phyloP scores from a whole-genome alignment of 1,139 yeast species.

The Candida sojae region DNA sequence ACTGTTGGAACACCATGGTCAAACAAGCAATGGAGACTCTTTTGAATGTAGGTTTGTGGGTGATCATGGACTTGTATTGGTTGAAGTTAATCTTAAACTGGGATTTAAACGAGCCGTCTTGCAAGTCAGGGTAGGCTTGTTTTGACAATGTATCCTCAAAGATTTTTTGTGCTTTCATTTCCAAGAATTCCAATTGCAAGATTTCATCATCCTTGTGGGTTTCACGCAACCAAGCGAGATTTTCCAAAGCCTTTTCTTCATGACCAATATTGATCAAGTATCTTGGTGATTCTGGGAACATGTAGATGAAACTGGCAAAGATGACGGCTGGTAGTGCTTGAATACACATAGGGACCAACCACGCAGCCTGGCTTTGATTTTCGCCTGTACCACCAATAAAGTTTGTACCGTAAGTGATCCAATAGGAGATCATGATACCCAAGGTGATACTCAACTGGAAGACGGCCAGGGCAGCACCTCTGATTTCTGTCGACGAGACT shows the following conservation, averaged over 20 bases:
- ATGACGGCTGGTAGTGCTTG: conserved; percentile 26
- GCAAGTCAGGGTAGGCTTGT: conserved; percentile 14
- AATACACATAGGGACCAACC: conserved; percentile 28
- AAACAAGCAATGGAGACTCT: conserved; percentile 64
- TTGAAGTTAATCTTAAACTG: conserved; percentile 13
- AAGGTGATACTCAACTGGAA: conserved; percentile 68
- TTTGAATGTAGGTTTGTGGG: conserved; percentile 19
- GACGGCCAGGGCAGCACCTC: conserved; percentile 66
- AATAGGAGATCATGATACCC: conserved; percentile 68
- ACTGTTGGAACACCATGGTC: conserved; percentile 67
- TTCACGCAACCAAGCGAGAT: conserved; percentile 22
- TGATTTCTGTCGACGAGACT: conserved; percentile 46
- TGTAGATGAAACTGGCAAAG: conserved; percentile 18
- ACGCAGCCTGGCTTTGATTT: conserved; percentile 45
- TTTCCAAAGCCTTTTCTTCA: conserved; percentile 19
- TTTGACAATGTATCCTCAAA: conserved; percentile 16
- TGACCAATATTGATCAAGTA: conserved; percentile 21
- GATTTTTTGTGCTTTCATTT: conserved; percentile 22
- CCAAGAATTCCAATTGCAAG: conserved; percentile 20
- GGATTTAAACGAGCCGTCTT: conserved; percentile 15
- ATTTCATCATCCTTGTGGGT: conserved; percentile 15
- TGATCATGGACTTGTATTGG: conserved; percentile 18
- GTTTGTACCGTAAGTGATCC: conserved; percentile 63
- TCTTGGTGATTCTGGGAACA: conserved; percentile 24
- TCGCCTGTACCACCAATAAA: conserved; percentile 22